phyloP scores from a whole-genome alignment of 176 grass and related monocot genomes.

The Carex parvula region DNA sequence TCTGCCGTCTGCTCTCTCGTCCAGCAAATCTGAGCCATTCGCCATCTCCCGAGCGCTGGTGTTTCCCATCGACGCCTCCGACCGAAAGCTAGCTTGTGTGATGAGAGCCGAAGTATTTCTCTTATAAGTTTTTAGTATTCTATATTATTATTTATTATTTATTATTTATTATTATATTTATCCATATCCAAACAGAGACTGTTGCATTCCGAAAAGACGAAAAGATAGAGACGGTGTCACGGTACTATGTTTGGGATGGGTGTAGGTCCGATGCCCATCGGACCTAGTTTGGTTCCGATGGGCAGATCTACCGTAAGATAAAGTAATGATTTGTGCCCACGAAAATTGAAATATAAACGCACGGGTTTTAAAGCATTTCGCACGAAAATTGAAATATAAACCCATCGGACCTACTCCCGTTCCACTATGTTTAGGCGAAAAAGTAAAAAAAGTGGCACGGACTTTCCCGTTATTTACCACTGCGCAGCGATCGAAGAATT shows the following conservation, averaged over 20 bases:
- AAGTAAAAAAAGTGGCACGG: background rate
- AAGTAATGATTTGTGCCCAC: no score
- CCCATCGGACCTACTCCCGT: no score
- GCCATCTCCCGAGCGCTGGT: slow-evolving; percentile 42
- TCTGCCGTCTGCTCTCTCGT: background rate
- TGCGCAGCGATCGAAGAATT: background rate
- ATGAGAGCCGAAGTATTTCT: background rate
- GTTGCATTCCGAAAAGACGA: background rate
- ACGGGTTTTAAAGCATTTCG: no score
- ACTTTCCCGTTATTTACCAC: background rate
- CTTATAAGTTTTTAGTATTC: background rate
- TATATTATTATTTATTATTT: background rate
- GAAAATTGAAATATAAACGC: no score
- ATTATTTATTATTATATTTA: background rate
- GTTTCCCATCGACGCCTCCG: slow-evolving; percentile 64
- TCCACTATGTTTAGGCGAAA: slow-evolving; percentile 10
- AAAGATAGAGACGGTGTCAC: background rate
- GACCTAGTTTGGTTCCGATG: no score
- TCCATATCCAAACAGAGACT: slow-evolving; percentile 15
- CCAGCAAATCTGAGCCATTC: slow-evolving; percentile 44
- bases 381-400: no score
- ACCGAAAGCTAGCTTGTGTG: background rate
- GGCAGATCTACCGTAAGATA: no score
- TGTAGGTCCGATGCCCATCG: no score
- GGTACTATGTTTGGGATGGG: background rate